Conservation (phyloP, 1,284 basidiomycete species). For the Thecaphora frezii region DNA sequence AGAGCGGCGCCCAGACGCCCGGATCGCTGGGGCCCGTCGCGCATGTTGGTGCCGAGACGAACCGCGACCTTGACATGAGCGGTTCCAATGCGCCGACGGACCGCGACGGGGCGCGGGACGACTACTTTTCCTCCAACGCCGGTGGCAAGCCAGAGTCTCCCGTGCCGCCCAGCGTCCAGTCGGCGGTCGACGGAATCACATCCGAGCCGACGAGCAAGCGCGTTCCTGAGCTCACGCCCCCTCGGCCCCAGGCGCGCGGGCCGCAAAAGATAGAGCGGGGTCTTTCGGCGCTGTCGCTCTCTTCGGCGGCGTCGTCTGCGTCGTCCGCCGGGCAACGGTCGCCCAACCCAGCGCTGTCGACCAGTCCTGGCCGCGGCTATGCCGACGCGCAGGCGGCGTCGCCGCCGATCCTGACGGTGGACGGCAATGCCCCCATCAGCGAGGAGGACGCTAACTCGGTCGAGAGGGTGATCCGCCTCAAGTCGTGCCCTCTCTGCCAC, state of each 20-base stretch:
- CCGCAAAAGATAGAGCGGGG: slow-evolving; percentile 19
- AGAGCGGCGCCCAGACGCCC: slow-evolving; percentile 34
- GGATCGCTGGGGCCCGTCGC: slow-evolving; percentile 16
- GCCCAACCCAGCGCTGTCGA: too few relatives aligned
- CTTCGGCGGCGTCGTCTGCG: slow-evolving; percentile 19
- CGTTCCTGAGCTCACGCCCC: not conserved
- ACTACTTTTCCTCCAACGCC: not conserved
- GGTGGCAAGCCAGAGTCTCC: not conserved
- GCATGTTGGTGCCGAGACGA: slow-evolving; percentile 18
- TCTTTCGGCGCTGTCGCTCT: slow-evolving; percentile 23
- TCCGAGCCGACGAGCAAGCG: slow-evolving; percentile 12
- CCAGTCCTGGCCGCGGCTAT: too few relatives aligned
- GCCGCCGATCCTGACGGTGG: slow-evolving; percentile 20
- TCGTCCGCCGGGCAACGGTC: too few relatives aligned
- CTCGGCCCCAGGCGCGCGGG: not conserved
- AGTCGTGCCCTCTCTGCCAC: slow-evolving; percentile 90
- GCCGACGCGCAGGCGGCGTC: slow-evolving; percentile 4
- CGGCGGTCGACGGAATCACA: not conserved
- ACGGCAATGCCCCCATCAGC: slow-evolving; percentile 2
- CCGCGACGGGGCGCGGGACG: not conserved
- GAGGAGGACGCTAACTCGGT: slow-evolving; percentile 11
- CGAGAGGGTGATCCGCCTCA: slow-evolving; percentile 91
- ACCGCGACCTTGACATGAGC: slow-evolving; percentile 30
- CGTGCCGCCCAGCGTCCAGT: not conserved
- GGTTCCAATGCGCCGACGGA: slow-evolving; percentile 22